Evolutionary conservation across 2,329 filamentous ascomycete species (phyloP).

Genomic region (Grosmannia penicillata): DNA sequence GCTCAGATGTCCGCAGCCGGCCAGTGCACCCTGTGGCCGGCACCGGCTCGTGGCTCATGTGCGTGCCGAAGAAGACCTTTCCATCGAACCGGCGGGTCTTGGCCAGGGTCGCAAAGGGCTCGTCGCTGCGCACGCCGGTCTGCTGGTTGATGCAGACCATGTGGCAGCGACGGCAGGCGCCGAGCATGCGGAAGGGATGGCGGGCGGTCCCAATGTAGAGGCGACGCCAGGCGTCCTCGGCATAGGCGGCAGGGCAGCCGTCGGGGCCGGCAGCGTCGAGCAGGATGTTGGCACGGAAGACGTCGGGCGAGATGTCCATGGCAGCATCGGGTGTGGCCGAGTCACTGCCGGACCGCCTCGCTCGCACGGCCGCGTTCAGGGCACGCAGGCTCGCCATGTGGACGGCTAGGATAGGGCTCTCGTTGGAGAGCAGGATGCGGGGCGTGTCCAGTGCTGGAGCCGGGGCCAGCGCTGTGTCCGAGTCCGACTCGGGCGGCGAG

Average conservation of each 20-base stretch:
- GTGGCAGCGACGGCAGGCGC: constrained; percentile 76
- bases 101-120: constrained; percentile 77
- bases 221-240: constrained; percentile 64
- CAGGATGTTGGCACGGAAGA: constrained; percentile 83
- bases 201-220: constrained; percentile 53
- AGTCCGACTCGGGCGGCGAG: constrained; percentile 40
- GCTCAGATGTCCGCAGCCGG: constrained; percentile 14
- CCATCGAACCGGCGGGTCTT: constrained; percentile 75
- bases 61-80: constrained; percentile 80
- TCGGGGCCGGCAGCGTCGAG: constrained; percentile 30
- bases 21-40: neutral
- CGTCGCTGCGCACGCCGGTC: constrained; percentile 61
- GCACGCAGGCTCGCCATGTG: constrained; percentile 64
- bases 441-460: too few species aligned
- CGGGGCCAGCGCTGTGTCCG: constrained; percentile 30
- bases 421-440: constrained; percentile 74
- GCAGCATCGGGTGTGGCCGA: neutral
- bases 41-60: constrained; percentile 41
- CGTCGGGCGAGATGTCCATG: constrained; percentile 46
- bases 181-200: constrained; percentile 56
- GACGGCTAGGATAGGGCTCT: constrained; percentile 81
- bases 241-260: constrained; percentile 35
- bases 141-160: constrained; percentile 92
- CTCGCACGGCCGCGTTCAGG: constrained; percentile 58
- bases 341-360: constrained; percentile 34